Base-by-base conservation (phyloP, 805 yeast species). In the Kodamaea leandrae region DNA sequence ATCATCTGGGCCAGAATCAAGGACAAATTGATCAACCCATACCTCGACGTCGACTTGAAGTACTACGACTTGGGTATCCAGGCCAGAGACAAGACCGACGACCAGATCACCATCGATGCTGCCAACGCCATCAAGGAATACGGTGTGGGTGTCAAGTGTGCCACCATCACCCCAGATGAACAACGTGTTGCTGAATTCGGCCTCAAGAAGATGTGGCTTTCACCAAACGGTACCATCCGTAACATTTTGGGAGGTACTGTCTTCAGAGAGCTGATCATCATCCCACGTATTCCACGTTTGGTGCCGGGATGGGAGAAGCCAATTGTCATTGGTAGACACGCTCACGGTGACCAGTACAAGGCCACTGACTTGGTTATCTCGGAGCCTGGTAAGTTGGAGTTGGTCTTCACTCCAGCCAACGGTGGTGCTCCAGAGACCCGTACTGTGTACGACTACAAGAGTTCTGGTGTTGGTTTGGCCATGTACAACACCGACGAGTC, bases 91-190 rank as follows among this genome's bases (percentile, higher is more conserved):
- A 63, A 77, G 54, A 91, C 98, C 13, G 74, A 87, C 55, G 98
- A 91, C 64, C 64, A 86, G 67, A 91, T 91, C 51, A 91, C 98
- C 14, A 60, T 76, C 25, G 96, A 91, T 41, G 86, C 96, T 8
- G 97, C 97, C 17, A 70, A 82, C 37, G 98, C 98, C 39, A 90
- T 88, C 53, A 70, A 81, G 63, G 78, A 89, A 65, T 83, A 87
- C 64, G 86, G 87, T 41, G 98, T 91, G 43, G 98, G 96, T 21
- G 87, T 91, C 54, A 91, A 91, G 71, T 91, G 98, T 72, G 98
- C 98, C 43, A 91, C 98, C 39, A 91, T 91, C 63, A 91, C 98
- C n/a, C 97, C 98, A 6, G 96, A 87, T 61, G 98, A 91, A 71
- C 93, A 87, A 36, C 81, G 98, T 57, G 97, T 91, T 39, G 72